A percentile compares a stretch with the other conserved stretches of the same genome.
Conservation (phyloP, 2,329 filamentous ascomycete species). For the Diaporthe sp. region DNA sequence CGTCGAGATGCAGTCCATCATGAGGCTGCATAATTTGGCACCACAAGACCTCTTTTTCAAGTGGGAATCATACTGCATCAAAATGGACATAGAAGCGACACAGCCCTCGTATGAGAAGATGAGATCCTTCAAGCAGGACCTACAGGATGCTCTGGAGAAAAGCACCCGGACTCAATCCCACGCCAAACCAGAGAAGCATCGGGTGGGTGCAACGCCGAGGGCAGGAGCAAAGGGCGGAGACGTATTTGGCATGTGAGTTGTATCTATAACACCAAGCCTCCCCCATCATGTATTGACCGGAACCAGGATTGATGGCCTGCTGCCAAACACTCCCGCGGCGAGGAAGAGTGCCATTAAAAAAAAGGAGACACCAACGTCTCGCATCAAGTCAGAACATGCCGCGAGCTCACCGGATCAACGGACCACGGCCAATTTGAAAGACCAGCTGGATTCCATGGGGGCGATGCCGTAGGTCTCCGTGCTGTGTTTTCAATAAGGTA, state of each 20-base stretch:
- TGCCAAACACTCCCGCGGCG: constrained; percentile 72
- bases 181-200: constrained; percentile 71
- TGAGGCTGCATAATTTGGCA: constrained; percentile 84
- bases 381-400: constrained; percentile 59
- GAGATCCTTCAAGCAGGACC: constrained; percentile 85
- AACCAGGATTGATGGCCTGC: constrained; percentile 74
- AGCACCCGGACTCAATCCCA: constrained; percentile 75
- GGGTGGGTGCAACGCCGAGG: constrained; percentile 74
- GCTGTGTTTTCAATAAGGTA: too few species aligned
- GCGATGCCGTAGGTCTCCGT: constrained; percentile 53
- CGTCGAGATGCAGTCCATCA: constrained; percentile 86
- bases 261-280: not conserved
- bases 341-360: constrained; percentile 57
- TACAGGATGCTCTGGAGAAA: constrained; percentile 87
- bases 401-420: constrained; percentile 62
- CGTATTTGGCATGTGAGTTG: constrained; percentile 83
- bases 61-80: constrained; percentile 98
- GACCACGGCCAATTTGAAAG: constrained; percentile 56
- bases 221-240: constrained; percentile 71
- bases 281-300: constrained; percentile 44
- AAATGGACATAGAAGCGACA: constrained; percentile 87
- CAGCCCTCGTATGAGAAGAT: constrained; percentile 79
- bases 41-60: constrained; percentile 95
- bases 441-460: constrained; percentile 56
- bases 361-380: constrained; percentile 62